Base-by-base conservation (phyloP, 495 filamentous ascomycete genomes). In the Emericellopsis terricola region DNA sequence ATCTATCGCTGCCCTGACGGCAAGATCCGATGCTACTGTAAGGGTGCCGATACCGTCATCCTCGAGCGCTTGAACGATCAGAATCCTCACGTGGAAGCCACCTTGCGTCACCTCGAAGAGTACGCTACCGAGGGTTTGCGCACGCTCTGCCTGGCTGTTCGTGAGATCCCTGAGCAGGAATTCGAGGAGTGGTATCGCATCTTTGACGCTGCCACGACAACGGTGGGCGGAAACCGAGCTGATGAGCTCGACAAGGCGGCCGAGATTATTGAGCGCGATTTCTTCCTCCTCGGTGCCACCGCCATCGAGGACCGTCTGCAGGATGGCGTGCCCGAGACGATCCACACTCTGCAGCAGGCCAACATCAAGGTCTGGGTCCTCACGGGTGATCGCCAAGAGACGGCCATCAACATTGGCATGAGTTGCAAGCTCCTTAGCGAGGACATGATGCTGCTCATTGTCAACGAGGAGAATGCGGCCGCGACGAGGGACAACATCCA, bases 361-460 rank as follows among this genome's bases (percentile, higher is more conserved):
- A 89, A 89, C 19, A 96, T 99, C 55, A 99, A 99, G 59, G 74
- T 99, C 29, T 99, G 91, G 89, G 91, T 99, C 15, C 57, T 99
- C 51, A 99, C 91, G 26, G 91, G 91, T 46, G 91, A 99, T 62
- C 69, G 91, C 47, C 91, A 99, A 51, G 91, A 99, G 51, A 99
- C 91, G 31, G 91, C 91, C 32, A 99, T 99, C 61, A 99, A 99
- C 48, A 99, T 99, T 46, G 91, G 91, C 38, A 99, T 99, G 91
- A 93, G 83, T 47, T 99, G 91, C 57, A 96, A 94, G 60, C 67
- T 99, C 16, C 84, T 99, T 29, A 93, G 84, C 31, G 91, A 99
- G 52, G 91, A 99, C 41, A 99, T 99, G 91, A 92, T 86, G 37
- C 64, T 99, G 9, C 62, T 99, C 34, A 92, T 99, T 49, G 66